phyloP scores from a whole-genome alignment of 345 rosid species.

The Streptanthus diversifolius region DNA sequence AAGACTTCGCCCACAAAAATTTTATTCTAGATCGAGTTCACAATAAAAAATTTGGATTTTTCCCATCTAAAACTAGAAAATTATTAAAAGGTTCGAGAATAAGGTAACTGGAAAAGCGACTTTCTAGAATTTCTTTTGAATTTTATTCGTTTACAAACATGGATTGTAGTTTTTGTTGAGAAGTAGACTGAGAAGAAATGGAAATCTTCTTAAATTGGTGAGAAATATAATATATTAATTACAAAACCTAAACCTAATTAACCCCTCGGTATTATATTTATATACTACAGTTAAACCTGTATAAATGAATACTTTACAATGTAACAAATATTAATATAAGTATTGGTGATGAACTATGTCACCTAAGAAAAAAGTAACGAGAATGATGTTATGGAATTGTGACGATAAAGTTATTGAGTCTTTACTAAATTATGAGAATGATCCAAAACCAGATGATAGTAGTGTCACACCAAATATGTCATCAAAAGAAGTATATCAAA shows the following conservation, averaged over 20 bases:
- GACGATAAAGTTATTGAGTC: no score
- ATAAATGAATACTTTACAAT: no score
- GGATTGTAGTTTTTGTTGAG: conserved; percentile 10
- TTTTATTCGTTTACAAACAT: neutral
- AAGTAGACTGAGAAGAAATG: conserved; percentile 10
- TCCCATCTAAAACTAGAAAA: neutral
- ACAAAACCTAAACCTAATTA: conserved; percentile 20
- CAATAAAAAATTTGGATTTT: neutral
- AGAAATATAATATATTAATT: neutral
- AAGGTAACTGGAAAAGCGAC: neutral
- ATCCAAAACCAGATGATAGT: no score
- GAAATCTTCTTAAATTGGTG: conserved; percentile 1
- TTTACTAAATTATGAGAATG: no score
- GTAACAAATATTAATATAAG: no score
- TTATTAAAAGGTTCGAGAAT: neutral
- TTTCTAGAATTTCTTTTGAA: conserved; percentile 19
- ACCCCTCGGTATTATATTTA: neutral
- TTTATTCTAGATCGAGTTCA: conserved; percentile 11
- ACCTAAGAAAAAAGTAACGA: no score
- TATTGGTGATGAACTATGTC: no score
- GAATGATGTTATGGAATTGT: no score
- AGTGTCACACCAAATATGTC: no score
- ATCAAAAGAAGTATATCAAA: no score
- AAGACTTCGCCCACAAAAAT: neutral
- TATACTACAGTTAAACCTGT: no score